Conservation (phyloP, 139 green algal species). For the Chlorella sp. region DNA sequence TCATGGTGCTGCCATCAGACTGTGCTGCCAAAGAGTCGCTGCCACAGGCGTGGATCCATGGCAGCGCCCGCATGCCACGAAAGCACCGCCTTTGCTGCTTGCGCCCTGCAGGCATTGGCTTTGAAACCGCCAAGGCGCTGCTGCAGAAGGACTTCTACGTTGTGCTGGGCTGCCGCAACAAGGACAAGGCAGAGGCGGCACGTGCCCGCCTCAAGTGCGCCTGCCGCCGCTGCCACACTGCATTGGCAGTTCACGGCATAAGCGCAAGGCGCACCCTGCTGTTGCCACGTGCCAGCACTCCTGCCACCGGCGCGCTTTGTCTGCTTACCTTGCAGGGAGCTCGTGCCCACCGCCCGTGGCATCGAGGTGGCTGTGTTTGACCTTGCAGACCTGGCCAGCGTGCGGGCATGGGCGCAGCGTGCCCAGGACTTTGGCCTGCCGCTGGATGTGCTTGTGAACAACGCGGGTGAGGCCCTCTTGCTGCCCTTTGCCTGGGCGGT, state of each 20-base stretch:
- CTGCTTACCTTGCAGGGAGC: conserved; percentile 31
- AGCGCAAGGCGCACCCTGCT: no score
- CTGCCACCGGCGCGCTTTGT: neutral
- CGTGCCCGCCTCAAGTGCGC: conserved; percentile 52
- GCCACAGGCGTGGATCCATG: no score
- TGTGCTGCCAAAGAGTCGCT: no score
- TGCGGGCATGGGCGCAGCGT: conserved; percentile 58
- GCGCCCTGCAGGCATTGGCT: conserved; percentile 71
- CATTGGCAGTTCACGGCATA: no score
- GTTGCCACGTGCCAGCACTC: no score
- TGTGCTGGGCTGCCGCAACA: conserved; percentile 70
- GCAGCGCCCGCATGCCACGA: no score
- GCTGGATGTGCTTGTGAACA: conserved; percentile 86
- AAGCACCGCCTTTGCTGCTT: no score
- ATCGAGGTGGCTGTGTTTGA: conserved; percentile 65
- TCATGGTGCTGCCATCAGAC: no score
- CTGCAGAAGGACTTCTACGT: conserved; percentile 62
- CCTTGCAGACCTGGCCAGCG: conserved; percentile 66
- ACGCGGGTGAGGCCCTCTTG: conserved; percentile 65
- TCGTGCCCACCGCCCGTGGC: conserved; percentile 42
- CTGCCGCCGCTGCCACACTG: no score
- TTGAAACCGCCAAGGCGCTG: conserved; percentile 75
- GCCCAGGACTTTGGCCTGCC: conserved; percentile 57
- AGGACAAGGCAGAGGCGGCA: conserved; percentile 58
- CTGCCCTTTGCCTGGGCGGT: neutral